A percentile compares a stretch with the other conserved stretches of the same genome.
These are phyloP conservation scores for Rhodomyrtus psidioides DNA, from an alignment of 441 rosid species.

Conservation along the genomic window DNA sequence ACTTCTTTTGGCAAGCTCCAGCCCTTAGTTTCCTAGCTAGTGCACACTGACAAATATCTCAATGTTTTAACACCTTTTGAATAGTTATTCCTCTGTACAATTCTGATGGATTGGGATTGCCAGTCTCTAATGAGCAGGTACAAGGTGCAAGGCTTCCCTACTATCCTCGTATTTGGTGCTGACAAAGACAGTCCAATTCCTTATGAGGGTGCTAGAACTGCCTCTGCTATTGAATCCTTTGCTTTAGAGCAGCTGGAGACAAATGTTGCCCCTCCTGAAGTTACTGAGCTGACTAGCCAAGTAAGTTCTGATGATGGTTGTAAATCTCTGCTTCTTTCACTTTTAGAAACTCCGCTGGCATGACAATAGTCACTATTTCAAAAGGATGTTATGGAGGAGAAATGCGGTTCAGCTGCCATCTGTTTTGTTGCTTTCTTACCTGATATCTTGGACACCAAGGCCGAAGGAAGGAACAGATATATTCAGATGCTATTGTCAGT, in stretches of 20 bases:
- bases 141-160: constrained; percentile 98
- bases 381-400: constrained; percentile 84
- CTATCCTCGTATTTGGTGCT: constrained; percentile 87
- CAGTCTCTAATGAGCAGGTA: constrained; percentile 98
- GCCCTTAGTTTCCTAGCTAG: neutral
- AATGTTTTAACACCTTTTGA: neutral
- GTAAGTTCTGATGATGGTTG: constrained; percentile 27
- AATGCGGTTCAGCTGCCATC: constrained; percentile 93
- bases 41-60: neutral
- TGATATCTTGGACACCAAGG: constrained; percentile 94
- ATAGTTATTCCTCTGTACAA: neutral
- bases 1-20: neutral
- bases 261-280: constrained; percentile 86
- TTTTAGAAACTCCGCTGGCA: neutral
- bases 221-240: constrained; percentile 87
- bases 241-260: constrained; percentile 80
- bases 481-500: constrained; percentile 69
- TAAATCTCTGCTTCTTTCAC: neutral
- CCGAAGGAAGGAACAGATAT: constrained; percentile 94
- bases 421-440: constrained; percentile 96
- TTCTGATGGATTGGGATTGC: constrained; percentile 14
- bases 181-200: constrained; percentile 83
- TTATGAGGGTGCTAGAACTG: constrained; percentile 93
- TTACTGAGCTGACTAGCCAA: constrained; percentile 70
- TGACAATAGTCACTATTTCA: neutral